Percentiles rank a stretch among this genome's conserved stretches.
Evolutionary conservation across 495 filamentous ascomycete genomes (phyloP).

Genomic region (Saxophila tyrrhenica): DNA sequence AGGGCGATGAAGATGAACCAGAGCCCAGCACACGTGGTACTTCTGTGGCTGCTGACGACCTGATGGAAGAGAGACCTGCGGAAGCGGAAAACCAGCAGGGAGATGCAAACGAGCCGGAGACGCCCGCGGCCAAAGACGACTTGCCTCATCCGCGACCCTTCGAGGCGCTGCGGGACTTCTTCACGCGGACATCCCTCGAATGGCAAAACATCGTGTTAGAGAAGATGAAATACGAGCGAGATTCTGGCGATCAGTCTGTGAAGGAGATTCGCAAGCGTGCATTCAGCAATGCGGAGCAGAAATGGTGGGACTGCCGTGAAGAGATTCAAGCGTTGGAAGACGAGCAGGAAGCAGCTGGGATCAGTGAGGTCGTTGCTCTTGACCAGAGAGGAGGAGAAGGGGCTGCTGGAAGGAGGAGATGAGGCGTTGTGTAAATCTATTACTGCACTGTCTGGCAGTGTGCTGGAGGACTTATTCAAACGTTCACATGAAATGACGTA

Average conservation of each 20-base stretch:
- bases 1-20: slow-evolving; percentile 49
- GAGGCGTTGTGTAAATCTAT: neutral
- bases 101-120: slow-evolving; percentile 30
- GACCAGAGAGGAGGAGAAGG: slow-evolving; percentile 16
- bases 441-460: too few relatives aligned
- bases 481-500: neutral
- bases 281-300: slow-evolving; percentile 81
- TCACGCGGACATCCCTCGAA: slow-evolving; percentile 69
- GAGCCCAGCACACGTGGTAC: slow-evolving; percentile 23
- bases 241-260: slow-evolving; percentile 49
- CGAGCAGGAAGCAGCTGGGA: slow-evolving; percentile 90
- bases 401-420: slow-evolving; percentile 6
- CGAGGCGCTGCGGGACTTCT: slow-evolving; percentile 86
- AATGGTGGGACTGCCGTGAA: slow-evolving; percentile 97
- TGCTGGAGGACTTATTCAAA: too few relatives aligned
- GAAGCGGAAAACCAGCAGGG: slow-evolving; percentile 25
- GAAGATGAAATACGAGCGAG: slow-evolving; percentile 46
- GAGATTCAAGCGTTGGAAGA: slow-evolving; percentile 89
- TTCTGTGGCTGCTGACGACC: slow-evolving; percentile 12
- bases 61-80: neutral
- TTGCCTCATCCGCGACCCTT: slow-evolving; percentile 70
- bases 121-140: slow-evolving; percentile 42
- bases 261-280: slow-evolving; percentile 88
- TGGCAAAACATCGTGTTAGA: slow-evolving; percentile 83
- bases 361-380: slow-evolving; percentile 69